Evolutionary conservation across 2,329 filamentous ascomycete genomes (phyloP), one percentile per base, ranked within the genome.

Genomic region (Cladophialophora immunda): DNA sequence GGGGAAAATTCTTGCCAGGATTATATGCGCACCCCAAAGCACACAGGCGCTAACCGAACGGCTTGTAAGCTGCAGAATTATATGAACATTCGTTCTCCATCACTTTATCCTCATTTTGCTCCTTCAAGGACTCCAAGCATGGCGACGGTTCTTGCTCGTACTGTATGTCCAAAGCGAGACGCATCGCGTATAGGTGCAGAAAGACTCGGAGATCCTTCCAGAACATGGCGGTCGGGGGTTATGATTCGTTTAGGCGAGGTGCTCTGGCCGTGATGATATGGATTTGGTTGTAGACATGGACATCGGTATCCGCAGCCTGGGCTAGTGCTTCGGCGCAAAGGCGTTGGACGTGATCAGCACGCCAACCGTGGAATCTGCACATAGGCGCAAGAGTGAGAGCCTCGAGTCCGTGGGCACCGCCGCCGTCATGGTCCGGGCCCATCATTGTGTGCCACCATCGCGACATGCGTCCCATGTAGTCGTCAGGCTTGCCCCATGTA

Each of bases 391-490:
- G 78, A 70, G 89, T 90, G 73, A 96, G 82, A 13, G 89, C 88
- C 72, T 93, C 87, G 58, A 96, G 79, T 4, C 72, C 72, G 36
- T 59, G 55, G n/a, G 66, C 67, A 32, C 64, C 63, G 6, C 34
- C 60, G 22, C 41, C 55, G 25, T 70, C 61, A 5, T 57, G 27
- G 29, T 91, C 90, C 74, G 92, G 87, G 11, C 86, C 89, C 72
- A 97, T 83, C 45, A 89, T 90, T 27, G 94, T 81, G 75, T 94
- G 93, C 79, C 96, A 97, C 91, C 92, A 97, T 65, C 89, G 85
- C 32, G 91, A 92, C 61, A 93, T 85, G 53, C 90, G 86, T 68
- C 88, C 89, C 45, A 50, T 53, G 71, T 89, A 84, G 69, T 88
- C 83, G 29, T 84, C 81, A 72, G 92, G 87, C 29, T 81, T 77